phyloP scores from a whole-genome alignment of 2,329 filamentous ascomycete genomes.

The Trichophyton mentagrophytes region DNA sequence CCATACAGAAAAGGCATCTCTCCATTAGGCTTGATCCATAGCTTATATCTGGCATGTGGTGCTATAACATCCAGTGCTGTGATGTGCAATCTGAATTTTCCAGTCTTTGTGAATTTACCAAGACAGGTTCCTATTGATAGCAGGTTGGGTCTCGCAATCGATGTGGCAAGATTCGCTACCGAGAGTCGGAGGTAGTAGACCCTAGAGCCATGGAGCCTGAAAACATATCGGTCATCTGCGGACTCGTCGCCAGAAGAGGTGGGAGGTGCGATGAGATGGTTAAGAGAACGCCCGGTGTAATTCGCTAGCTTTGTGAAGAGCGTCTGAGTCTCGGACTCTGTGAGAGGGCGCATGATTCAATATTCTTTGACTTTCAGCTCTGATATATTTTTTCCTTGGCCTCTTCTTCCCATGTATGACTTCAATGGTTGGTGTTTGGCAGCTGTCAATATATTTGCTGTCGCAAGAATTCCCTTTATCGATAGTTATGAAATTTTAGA shows the following conservation, averaged over 20 bases:
- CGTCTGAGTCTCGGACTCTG: conserved; percentile 51
- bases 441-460: neutral
- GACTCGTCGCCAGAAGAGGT: conserved; percentile 52
- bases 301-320: conserved; percentile 88
- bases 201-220: conserved; percentile 67
- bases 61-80: conserved; percentile 78
- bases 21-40: conserved; percentile 92
- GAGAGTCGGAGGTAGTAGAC: conserved; percentile 88
- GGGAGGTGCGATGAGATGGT: conserved; percentile 66
- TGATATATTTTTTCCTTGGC: neutral
- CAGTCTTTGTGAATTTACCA: conserved; percentile 85
- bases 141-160: conserved; percentile 66
- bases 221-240: conserved; percentile 63
- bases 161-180: conserved; percentile 81
- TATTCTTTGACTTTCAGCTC: neutral
- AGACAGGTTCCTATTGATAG: conserved; percentile 82
- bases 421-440: no score
- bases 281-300: conserved; percentile 78
- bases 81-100: conserved; percentile 88
- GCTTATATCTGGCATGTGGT: conserved; percentile 85
- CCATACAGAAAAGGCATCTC: conserved; percentile 97
- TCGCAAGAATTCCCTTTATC: neutral
- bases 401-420: neutral
- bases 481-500: neutral
- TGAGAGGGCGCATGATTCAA: conserved; percentile 62